phyloP scores from a whole-genome alignment of 116 monocot species.

The Phalaenopsis hybrid region DNA sequence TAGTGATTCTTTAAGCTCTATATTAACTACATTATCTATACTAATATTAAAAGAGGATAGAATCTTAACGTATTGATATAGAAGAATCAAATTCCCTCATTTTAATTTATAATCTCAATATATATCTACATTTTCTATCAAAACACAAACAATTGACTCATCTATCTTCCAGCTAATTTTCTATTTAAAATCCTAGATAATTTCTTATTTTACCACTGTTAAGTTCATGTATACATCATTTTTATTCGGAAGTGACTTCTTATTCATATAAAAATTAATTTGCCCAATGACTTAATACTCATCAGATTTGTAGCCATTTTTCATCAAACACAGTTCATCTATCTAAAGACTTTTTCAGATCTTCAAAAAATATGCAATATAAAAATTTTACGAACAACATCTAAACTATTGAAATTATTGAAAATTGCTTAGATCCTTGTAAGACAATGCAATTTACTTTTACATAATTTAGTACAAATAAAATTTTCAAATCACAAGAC shows the following conservation, averaged over 20 bases:
- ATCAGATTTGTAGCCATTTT: background rate
- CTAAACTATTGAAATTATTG: background rate
- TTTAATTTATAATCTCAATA: too few relatives aligned
- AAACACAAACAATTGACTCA: background rate
- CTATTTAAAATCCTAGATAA: background rate
- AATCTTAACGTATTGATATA: too few relatives aligned
- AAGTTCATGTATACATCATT: background rate
- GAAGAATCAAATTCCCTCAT: too few relatives aligned
- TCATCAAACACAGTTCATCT: background rate
- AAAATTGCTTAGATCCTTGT: background rate
- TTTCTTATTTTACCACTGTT: background rate
- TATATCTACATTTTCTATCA: background rate
- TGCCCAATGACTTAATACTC: too few relatives aligned
- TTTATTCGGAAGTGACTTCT: background rate
- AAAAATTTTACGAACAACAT: background rate
- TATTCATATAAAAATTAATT: background rate
- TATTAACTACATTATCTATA: background rate
- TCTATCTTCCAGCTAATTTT: background rate
- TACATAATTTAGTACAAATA: too few relatives aligned
- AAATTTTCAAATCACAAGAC: too few relatives aligned
- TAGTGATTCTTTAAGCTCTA: constrained; percentile 3
- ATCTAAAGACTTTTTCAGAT: background rate
- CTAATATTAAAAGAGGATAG: too few relatives aligned
- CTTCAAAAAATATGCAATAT: background rate
- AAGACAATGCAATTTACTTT: background rate